Percentiles rank a stretch among this genome's conserved stretches.
phyloP scores from a whole-genome alignment of 73 alveolate species.

The Paramecium tetraurelia region DNA sequence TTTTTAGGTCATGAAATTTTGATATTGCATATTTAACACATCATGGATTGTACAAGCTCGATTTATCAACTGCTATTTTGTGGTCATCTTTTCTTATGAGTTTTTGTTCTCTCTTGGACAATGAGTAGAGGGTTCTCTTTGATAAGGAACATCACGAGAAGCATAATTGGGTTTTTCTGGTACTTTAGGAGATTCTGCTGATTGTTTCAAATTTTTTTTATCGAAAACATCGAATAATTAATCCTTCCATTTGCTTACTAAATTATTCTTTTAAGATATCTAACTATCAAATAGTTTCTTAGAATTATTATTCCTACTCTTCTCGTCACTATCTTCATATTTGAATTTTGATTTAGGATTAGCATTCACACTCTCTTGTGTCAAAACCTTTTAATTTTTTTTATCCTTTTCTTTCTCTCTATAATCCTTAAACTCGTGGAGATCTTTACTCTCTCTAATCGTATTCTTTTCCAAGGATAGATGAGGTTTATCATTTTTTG shows the following conservation, averaged over 20 bases:
- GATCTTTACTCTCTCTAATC: neutral
- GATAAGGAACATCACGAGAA: neutral
- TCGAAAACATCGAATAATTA: constrained; percentile 16
- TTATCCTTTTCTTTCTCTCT: constrained; percentile 1
- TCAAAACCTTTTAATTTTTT: neutral
- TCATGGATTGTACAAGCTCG: constrained; percentile 9
- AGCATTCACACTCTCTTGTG: constrained; percentile 9
- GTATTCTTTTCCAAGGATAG: neutral
- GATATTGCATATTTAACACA: neutral
- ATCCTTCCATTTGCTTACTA: constrained; percentile 40
- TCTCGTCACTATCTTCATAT: neutral
- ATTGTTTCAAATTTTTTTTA: neutral
- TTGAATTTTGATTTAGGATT: neutral
- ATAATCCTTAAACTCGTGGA: neutral
- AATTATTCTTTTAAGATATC: neutral
- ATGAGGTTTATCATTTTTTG: neutral
- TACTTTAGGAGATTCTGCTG: neutral
- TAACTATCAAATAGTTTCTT: neutral
- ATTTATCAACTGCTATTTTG: neutral
- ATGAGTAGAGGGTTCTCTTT: neutral
- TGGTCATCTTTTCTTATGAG: neutral
- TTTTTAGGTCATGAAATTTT: constrained; percentile 12
- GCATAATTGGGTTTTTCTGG: neutral
- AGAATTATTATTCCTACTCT: neutral
- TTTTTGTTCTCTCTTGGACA: neutral